Base-by-base conservation (phyloP, 495 filamentous ascomycete species). In the Aspergillus coremiiformis region DNA sequence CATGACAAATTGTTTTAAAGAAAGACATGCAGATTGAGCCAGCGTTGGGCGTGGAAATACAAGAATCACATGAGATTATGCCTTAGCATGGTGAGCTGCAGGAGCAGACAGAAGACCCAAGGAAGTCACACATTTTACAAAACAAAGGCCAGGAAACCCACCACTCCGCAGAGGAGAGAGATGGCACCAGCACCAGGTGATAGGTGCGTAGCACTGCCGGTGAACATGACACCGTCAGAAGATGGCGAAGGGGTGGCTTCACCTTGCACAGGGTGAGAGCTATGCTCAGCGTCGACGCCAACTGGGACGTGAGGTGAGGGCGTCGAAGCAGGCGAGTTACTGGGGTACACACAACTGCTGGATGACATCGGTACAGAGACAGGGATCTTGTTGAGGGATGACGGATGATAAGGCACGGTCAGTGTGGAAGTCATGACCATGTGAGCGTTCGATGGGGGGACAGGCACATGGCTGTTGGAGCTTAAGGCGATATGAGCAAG, bases 61-160 rank as follows among this genome's bases (percentile, higher is more conserved):
- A 35, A 35, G 11, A 35, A 35, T 35, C n/a, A 35, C 8, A 35
- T 4, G 2, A 35, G 5, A 35, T n/a, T 35, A 35, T 35, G 32
- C 12, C 32, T n/a, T n/a, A 15, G n/a, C 9, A 14, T 35, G 11
- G 32, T 3, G 12, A 5, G 11, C 14, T 15, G 11, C 2, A 35
- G 12, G n/a, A 32, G 11, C 29, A 32, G 29, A 32, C 5, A 32
- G 11, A 6, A 10, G 11, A 8, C 29, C 29, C 5, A 2, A 32
- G 5, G 29, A 10, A 9, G 11, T 9, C 29, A 8, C 29, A 50
- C 47, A 19, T 29, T 54, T 52, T 69, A 71, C 54, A 71, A 45
- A 26, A 66, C 45, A 41, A 64, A 65, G 15, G 68, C 66, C 42
- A 71, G 58, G 10, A 69, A 57, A 55, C 59, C 68, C 15, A 65